Evolutionary conservation across 176 grass and related monocot genomes (phyloP), one percentile per base, ranked within the genome.

Genomic region (Carex parvula): DNA sequence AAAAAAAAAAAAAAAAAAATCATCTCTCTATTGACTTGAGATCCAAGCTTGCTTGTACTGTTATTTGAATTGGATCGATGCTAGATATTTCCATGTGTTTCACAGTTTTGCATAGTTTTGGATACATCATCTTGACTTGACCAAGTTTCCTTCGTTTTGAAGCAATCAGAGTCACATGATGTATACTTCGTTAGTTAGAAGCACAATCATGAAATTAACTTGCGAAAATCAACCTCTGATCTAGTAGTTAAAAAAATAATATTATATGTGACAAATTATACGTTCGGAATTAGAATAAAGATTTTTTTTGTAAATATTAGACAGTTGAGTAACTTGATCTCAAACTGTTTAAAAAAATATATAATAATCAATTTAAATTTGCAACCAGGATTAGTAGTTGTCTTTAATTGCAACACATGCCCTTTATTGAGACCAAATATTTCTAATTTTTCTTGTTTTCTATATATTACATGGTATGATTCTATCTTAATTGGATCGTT

Each of bases 151-250:
- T 81, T 62, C 9, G 58, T 60, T 70, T 81, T 39, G 9, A 41
- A 63, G 60, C 20, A 60, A 64, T 81, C 17, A 64, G 55, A 46
- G 16, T 60, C 78, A 81, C 78, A 81, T 81, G 78, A 18, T 61
- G 33, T 42, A 18, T 42, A 18, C 21, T 32, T 30, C 54, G 26
- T 60, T n/a, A 20, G 58, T 48, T 15, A 62, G 30, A 60, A 11
- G 17, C 55, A 80, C 54, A 42, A 41, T 41, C 35, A 41, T 80
- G 30, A 39, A 62, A 37, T 62, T 12, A 61, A 35, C 39, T 37
- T 68, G 18, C 2, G 0, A 41, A 5, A 41, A 41, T 6, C 39
- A 41, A 6, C 0, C 5, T 41, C 1, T 41, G 39, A 41, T 41
- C 5, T 41, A 41, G 5, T 41, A 0, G 6, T 41, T 41, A 41